Percentiles rank a stretch among this genome's conserved stretches.
These are phyloP conservation scores for Paraphoma chrysanthemicola DNA, from an alignment of 2,329 filamentous ascomycete genomes.

Conservation along the genomic window DNA sequence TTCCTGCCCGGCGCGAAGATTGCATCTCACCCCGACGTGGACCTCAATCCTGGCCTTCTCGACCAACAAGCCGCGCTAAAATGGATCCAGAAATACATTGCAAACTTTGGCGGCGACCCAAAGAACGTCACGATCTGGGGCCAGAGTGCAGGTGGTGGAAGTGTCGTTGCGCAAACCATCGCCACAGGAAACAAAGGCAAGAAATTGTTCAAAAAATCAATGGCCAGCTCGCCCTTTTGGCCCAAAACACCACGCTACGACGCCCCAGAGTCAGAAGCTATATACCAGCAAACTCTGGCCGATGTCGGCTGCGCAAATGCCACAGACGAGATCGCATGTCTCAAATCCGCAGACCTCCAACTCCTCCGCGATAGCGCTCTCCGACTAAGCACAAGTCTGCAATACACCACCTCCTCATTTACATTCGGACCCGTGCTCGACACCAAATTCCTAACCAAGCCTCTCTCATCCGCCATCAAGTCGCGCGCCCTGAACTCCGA, in stretches of 20 bases:
- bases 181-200: constrained; percentile 54
- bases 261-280: constrained; percentile 57
- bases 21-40: constrained; percentile 51
- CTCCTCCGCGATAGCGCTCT: constrained; percentile 61
- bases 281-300: constrained; percentile 57
- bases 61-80: constrained; percentile 61
- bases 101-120: constrained; percentile 62
- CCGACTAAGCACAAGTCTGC: constrained; percentile 56
- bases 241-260: constrained; percentile 64
- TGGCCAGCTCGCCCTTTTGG: constrained; percentile 65
- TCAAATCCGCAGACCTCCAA: constrained; percentile 63
- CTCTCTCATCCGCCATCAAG: constrained; percentile 54
- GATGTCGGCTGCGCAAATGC: constrained; percentile 55
- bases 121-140: constrained; percentile 62
- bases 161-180: constrained; percentile 61
- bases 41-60: constrained; percentile 60
- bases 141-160: constrained; percentile 63
- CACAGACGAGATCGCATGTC: constrained; percentile 58
- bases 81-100: constrained; percentile 63
- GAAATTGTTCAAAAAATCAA: constrained; percentile 58
- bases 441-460: constrained; percentile 57
- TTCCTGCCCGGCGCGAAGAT: constrained; percentile 61
- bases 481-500: constrained; percentile 54
- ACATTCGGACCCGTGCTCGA: constrained; percentile 69
- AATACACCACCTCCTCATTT: constrained; percentile 63